A percentile compares a stretch with the other conserved stretches of the same genome.
Conservation (phyloP, 257 asterid species). For the Nicotiana obtusifolia region DNA sequence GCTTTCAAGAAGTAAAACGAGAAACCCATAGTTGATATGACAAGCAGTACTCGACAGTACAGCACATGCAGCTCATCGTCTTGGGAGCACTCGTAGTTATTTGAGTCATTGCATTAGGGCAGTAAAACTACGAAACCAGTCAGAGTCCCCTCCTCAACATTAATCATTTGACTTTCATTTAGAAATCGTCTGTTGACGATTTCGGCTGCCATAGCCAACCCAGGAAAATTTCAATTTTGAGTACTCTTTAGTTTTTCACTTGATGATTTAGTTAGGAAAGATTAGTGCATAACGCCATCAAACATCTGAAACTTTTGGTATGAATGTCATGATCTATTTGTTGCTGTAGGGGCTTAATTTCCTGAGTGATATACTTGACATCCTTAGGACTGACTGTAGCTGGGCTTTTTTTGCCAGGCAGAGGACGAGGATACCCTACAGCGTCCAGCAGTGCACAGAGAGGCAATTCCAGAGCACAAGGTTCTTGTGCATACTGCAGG, state of each 20-base stretch:
- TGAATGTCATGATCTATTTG: neutral
- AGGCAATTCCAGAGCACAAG: conserved; percentile 49
- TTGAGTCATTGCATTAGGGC: too few relatives aligned
- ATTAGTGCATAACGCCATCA: neutral
- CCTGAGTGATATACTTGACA: neutral
- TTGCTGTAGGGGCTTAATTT: neutral
- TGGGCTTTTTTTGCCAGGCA: conserved; percentile 39
- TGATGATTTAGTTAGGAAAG: neutral
- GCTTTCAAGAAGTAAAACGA: neutral
- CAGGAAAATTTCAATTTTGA: neutral
- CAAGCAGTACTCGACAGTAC: too few relatives aligned
- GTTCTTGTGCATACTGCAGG: conserved; percentile 43
- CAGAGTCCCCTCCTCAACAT: neutral
- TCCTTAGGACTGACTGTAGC: conserved; percentile 7
- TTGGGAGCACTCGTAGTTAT: too few relatives aligned
- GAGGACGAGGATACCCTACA: conserved; percentile 63
- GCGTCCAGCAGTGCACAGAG: conserved; percentile 47
- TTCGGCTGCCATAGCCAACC: conserved; percentile 2
- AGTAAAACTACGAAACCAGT: too few relatives aligned
- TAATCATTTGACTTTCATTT: neutral
- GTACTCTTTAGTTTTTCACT: neutral
- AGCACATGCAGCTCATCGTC: too few relatives aligned
- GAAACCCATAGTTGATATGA: neutral
- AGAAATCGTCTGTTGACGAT: neutral
- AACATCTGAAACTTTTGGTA: neutral